Evolutionary conservation across 2,329 filamentous ascomycete species (phyloP), one percentile per base, ranked within the genome.

Genomic region (Neoscytalidium dimidiatum): DNA sequence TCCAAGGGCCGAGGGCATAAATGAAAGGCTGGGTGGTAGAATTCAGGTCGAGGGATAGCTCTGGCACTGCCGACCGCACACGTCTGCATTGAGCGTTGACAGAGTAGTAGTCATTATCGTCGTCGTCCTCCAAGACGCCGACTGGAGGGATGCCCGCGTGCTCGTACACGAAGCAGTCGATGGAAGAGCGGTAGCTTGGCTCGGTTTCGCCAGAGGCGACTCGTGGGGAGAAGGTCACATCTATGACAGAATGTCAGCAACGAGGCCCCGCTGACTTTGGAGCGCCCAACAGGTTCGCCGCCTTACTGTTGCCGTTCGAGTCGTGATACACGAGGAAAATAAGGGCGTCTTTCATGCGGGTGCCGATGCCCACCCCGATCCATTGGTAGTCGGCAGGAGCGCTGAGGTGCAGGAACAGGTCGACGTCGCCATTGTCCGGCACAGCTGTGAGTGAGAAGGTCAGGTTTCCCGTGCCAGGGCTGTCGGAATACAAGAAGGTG

Each of bases 201-300:
- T 88, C 86, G 68, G 79, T 80, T 68, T 86, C 77, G 49, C 81
- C 83, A 60, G 78, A 76, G 38, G 81, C 77, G 33, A 84, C 71
- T 58, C 86, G 84, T 1, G 85, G 84, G 28, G 84, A 87, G 64
- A 88, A 78, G 28, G 84, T 88, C 64, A 87, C 80, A 67, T 84
- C 70, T 72, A 46, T 4, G 28, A 29, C 46, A 41, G 6, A 49
- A 43, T 62, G 17, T 31, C 44, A 66, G 11, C 33, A n/a, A n/a
- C n/a, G n/a, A n/a, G n/a, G n/a, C n/a, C n/a, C n/a, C n/a, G n/a
- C n/a, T n/a, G n/a, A n/a, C n/a, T n/a, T n/a, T n/a, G 19, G 14
- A 29, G 46, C 13, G 11, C 13, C 6, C 13, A 13, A 17, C 23
- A 11, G 19, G 13, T 29, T 14, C n/a, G 26, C 5, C 8, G 52